A percentile compares a stretch with the other conserved stretches of the same genome.
These are phyloP conservation scores for Pestalotiopsis sp. DNA, from an alignment of 2,329 filamentous ascomycete species.

Conservation along the genomic window DNA sequence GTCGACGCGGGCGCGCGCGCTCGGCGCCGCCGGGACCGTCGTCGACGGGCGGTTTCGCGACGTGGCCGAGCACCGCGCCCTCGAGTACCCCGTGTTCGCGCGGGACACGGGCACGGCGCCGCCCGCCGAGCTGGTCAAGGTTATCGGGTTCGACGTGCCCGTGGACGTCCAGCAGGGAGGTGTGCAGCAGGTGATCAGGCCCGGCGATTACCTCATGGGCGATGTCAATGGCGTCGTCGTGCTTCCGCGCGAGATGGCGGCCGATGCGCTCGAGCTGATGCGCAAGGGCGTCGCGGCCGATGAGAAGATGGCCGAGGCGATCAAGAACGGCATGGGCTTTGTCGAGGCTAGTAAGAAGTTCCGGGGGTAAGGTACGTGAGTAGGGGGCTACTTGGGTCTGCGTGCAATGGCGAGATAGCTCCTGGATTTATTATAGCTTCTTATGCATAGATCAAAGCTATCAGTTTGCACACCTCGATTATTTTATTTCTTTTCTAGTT, in stretches of 20 bases:
- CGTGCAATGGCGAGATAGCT: no score
- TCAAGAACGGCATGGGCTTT: conserved; percentile 44
- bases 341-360: conserved; percentile 45
- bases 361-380: conserved; percentile 22
- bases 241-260: conserved; percentile 39
- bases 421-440: no score
- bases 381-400: no score
- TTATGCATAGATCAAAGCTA: no score
- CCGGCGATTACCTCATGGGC: conserved; percentile 46
- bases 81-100: conserved; percentile 48
- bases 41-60: conserved; percentile 56
- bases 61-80: conserved; percentile 52
- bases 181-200: no score
- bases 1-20: conserved; percentile 46
- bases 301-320: conserved; percentile 40
- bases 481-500: no score
- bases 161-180: no score
- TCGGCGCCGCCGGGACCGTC: conserved; percentile 48
- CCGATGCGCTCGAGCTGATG: conserved; percentile 42
- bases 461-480: no score
- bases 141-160: conserved; percentile 41
- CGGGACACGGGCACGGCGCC: conserved; percentile 46
- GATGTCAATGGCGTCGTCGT: conserved; percentile 49
- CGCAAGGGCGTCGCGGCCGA: conserved; percentile 43
- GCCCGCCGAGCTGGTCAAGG: conserved; percentile 42